Conservation (phyloP, 768 basidiomycete genomes). For the Tricholoma bakamatsutake region DNA sequence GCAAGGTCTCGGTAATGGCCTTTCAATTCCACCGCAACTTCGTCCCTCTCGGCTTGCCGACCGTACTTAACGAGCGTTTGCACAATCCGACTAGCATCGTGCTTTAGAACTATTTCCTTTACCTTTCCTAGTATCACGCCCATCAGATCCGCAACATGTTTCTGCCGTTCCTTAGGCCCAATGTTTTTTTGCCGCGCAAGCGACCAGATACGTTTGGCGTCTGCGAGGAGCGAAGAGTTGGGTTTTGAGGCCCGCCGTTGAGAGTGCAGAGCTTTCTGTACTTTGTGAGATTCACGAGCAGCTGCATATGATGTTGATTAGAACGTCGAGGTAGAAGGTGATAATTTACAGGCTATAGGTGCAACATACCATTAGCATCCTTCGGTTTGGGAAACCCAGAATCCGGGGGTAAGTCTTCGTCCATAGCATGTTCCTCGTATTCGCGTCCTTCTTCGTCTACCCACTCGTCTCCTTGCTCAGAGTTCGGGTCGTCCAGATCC, state of each 20-base stretch:
- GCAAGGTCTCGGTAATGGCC: slow-evolving; percentile 73
- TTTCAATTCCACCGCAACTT: slow-evolving; percentile 79
- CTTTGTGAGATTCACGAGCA: slow-evolving; percentile 64
- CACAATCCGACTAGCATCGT: slow-evolving; percentile 85
- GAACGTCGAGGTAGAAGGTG: neutral
- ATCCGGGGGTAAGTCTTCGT: slow-evolving; percentile 26
- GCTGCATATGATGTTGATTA: slow-evolving; percentile 29
- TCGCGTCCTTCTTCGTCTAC: slow-evolving; percentile 21
- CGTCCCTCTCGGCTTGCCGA: slow-evolving; percentile 64
- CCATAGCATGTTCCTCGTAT: slow-evolving; percentile 25
- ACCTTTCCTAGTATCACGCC: slow-evolving; percentile 72
- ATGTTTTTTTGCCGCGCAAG: slow-evolving; percentile 70
- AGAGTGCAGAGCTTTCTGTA: slow-evolving; percentile 57
- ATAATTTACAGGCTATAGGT: neutral
- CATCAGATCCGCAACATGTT: slow-evolving; percentile 72
- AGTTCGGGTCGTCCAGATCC: slow-evolving; percentile 30
- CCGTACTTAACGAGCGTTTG: slow-evolving; percentile 83
- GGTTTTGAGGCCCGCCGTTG: slow-evolving; percentile 77
- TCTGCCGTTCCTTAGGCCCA: slow-evolving; percentile 62
- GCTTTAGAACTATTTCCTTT: slow-evolving; percentile 83
- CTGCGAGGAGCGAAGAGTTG: slow-evolving; percentile 58
- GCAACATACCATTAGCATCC: slow-evolving; percentile 52
- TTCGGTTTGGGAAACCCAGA: slow-evolving; percentile 26
- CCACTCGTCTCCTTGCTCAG: slow-evolving; percentile 24
- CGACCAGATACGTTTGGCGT: slow-evolving; percentile 77